Conservation (phyloP, 169 alveolate species). For the Plasmodium coatneyi region DNA sequence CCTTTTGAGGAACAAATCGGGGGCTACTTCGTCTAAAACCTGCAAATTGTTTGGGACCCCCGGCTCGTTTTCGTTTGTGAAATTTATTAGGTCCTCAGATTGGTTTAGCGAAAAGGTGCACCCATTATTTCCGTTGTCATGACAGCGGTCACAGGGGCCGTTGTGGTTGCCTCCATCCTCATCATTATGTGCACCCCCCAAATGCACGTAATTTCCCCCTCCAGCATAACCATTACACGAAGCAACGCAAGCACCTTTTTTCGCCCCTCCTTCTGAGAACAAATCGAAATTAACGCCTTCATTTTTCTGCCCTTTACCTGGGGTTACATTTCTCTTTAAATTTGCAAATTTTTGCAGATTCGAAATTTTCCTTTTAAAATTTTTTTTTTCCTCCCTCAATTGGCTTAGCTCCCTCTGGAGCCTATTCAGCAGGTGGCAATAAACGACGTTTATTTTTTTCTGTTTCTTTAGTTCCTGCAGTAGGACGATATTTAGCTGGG, state of each 20-base stretch:
- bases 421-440: slow-evolving; percentile 36
- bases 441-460: slow-evolving; percentile 64
- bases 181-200: background rate
- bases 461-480: slow-evolving; percentile 44
- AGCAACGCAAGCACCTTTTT: background rate
- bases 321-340: slow-evolving; percentile 3
- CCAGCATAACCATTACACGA: background rate
- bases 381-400: slow-evolving; percentile 49
- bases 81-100: slow-evolving; percentile 3
- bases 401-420: slow-evolving; percentile 28
- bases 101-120: slow-evolving; percentile 4
- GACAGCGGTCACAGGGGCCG: background rate
- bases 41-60: slow-evolving; percentile 18
- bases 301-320: background rate
- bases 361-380: slow-evolving; percentile 48
- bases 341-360: slow-evolving; percentile 14
- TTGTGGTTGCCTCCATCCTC: background rate
- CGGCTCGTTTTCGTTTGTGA: background rate
- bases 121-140: background rate
- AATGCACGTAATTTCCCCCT: background rate
- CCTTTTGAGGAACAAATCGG: slow-evolving; percentile 18
- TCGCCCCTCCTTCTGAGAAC: background rate
- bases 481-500: slow-evolving; percentile 40
- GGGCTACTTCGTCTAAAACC: slow-evolving; percentile 21
- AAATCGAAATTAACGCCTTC: background rate